phyloP scores from a whole-genome alignment of 228 moss, liverwort and hornwort species.

The Sphagnum fallax region DNA sequence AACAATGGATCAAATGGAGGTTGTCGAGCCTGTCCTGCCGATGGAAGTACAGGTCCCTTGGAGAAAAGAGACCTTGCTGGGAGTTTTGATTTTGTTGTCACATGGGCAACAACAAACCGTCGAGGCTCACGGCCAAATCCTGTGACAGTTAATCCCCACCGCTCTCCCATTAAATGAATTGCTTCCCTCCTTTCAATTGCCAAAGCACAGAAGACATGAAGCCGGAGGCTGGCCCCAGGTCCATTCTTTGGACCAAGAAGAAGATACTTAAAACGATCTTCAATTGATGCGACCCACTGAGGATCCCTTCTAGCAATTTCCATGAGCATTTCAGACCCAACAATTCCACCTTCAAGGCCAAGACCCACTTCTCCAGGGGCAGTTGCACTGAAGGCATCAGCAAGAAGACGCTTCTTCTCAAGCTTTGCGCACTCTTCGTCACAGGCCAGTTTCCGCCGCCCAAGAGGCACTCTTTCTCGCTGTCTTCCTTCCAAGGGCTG shows the following conservation, averaged over 20 bases:
- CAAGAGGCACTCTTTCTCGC: constrained; percentile 59
- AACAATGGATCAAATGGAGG: constrained; percentile 73
- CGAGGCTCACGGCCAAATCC: constrained; percentile 84
- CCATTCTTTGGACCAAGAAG: constrained; percentile 73
- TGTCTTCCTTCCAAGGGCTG: constrained; percentile 67
- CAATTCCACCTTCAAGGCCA: constrained; percentile 54
- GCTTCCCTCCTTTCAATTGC: constrained; percentile 77
- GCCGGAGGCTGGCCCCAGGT: constrained; percentile 38
- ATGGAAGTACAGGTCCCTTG: constrained; percentile 35
- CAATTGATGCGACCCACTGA: constrained; percentile 79
- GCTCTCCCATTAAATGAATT: constrained; percentile 76
- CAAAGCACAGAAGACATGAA: constrained; percentile 84
- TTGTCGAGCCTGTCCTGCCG: constrained; percentile 41
- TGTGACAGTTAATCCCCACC: constrained; percentile 66
- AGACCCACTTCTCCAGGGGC: constrained; percentile 49
- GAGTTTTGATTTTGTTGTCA: constrained; percentile 76
- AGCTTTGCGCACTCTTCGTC: constrained; percentile 88
- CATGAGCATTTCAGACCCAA: constrained; percentile 66
- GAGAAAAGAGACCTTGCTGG: constrained; percentile 58
- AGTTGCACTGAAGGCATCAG: constrained; percentile 93
- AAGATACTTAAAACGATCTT: constrained; percentile 85
- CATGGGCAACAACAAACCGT: constrained; percentile 77
- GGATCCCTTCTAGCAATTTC: constrained; percentile 84
- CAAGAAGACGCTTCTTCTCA: constrained; percentile 83
- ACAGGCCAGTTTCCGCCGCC: constrained; percentile 80